Percentiles rank a stretch among this genome's conserved stretches.
Evolutionary conservation across 2,329 filamentous ascomycete genomes (phyloP).

Genomic region (Hypoxylon sp.): DNA sequence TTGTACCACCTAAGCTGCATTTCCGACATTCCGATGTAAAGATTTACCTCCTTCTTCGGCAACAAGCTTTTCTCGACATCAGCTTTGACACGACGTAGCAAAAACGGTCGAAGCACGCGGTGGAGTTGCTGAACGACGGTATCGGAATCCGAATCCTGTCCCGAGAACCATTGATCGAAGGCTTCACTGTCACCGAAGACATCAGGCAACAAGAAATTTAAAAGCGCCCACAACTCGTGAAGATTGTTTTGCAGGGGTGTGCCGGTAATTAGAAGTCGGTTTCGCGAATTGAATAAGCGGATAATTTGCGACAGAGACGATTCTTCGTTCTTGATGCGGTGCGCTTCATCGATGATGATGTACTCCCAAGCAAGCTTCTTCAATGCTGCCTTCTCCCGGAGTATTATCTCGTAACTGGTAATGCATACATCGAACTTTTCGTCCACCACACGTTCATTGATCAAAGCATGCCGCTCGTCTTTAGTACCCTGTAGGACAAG

Average conservation of each 20-base stretch:
- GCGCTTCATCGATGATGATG: conserved; percentile 98
- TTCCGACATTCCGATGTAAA: conserved; percentile 98
- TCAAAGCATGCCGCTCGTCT: conserved; percentile 88
- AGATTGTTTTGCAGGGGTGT: conserved; percentile 98
- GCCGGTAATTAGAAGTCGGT: conserved; percentile 94
- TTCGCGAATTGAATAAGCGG: conserved; percentile 93
- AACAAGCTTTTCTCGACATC: conserved; percentile 98
- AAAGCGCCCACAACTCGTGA: conserved; percentile 95
- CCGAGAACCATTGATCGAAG: conserved; percentile 98
- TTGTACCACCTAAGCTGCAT: conserved; percentile 99
- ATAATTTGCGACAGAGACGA: conserved; percentile 97
- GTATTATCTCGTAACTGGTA: conserved; percentile 98
- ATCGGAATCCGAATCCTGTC: conserved; percentile 90
- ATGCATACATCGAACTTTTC: conserved; percentile 98
- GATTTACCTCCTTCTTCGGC: conserved; percentile 96
- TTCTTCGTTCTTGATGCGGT: conserved; percentile 99
- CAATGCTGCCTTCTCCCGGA: conserved; percentile 92
- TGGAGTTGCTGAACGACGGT: conserved; percentile 96
- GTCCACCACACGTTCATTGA: conserved; percentile 90
- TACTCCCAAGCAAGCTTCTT: conserved; percentile 99
- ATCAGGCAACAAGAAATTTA: conserved; percentile 98
- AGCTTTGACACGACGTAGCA: conserved; percentile 94
- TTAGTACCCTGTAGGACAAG: conserved; percentile 95
- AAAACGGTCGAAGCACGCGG: conserved; percentile 90
- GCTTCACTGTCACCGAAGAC: conserved; percentile 97